Conservation (phyloP, 257 asterid genomes). For the Mitragyna speciosa region DNA sequence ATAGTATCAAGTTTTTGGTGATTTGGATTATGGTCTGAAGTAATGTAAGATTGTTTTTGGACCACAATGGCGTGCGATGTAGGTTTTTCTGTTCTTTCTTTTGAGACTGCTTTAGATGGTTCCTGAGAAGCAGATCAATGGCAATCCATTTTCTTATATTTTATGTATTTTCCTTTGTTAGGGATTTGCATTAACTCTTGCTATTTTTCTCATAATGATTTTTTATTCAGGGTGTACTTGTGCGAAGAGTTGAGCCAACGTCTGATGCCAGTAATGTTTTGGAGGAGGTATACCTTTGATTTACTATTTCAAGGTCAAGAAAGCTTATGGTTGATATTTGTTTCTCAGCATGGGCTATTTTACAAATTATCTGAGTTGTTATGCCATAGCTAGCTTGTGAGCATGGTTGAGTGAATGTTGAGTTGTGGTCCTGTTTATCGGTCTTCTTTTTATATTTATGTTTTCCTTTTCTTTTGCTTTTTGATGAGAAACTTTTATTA, state of each 20-base stretch:
- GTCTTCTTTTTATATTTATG: too few species aligned
- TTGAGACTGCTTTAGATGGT: neutral
- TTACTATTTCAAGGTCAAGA: conserved; percentile 7
- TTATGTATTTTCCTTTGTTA: neutral
- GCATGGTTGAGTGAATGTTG: neutral
- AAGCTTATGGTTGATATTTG: neutral
- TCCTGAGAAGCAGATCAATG: neutral
- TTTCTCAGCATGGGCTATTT: neutral
- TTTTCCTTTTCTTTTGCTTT: neutral
- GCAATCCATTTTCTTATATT: neutral
- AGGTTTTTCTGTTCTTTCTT: neutral
- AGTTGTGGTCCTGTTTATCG: too few species aligned
- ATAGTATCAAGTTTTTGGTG: too few species aligned
- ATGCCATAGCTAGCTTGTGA: neutral
- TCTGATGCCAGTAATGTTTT: conserved; percentile 62
- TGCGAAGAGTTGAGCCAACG: conserved; percentile 79
- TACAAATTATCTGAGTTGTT: too few species aligned
- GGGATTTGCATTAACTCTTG: neutral
- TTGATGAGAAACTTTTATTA: neutral
- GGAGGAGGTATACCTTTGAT: conserved; percentile 56
- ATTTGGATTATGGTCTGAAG: neutral
- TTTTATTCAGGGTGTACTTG: conserved; percentile 71
- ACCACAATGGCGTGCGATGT: neutral
- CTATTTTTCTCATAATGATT: neutral
- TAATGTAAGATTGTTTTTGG: neutral